Evolutionary conservation across 2,329 filamentous ascomycete species (phyloP), one percentile per base, ranked within the genome.

Genomic region (Botrytis porri): DNA sequence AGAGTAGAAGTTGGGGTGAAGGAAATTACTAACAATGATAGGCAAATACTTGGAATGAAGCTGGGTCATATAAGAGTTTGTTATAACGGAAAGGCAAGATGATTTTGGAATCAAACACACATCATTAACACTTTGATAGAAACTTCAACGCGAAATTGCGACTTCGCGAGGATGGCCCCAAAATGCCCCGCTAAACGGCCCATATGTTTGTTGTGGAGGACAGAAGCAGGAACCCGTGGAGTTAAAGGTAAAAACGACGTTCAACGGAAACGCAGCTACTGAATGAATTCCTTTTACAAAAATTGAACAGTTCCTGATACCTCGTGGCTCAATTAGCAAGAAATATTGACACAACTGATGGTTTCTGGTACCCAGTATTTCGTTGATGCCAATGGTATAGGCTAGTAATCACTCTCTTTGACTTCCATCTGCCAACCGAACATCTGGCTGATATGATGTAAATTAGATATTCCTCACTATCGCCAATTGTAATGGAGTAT

Each of bases 111-210:
- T 9, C 6, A 4, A 5, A 51, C 7, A 51, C 16, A 29, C 29
- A 54, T 51, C 41, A 37, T 39, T 66, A n/a, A 67, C 39, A 10
- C 22, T 22, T 22, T n/a, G 37, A 63, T 54, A 73, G 71, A 73
- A 70, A 54, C 71, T 73, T 4, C 71, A 70, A 57, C 57, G 71
- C 20, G 65, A 73, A 43, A 73, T 73, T 29, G 71, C 71, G 9
- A 73, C 65, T 61, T 70, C 71, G 22, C 71, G 71, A 51, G 71
- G 65, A 43, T 70, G 57, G 65, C 65, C 71, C 14, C 65, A 22
- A 8, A 73, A 57, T 39, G 37, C 43, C 18, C 65, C 71, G 29
- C 32, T 73, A 25, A 59, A 73, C 39, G 57, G n/a, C 25, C 29
- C 37, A 43, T 29, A 18, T 6, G 20, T 62, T 18, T 73, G 65